phyloP scores from a whole-genome alignment of 2,329 filamentous ascomycete species.

The Ophiostoma quercus region DNA sequence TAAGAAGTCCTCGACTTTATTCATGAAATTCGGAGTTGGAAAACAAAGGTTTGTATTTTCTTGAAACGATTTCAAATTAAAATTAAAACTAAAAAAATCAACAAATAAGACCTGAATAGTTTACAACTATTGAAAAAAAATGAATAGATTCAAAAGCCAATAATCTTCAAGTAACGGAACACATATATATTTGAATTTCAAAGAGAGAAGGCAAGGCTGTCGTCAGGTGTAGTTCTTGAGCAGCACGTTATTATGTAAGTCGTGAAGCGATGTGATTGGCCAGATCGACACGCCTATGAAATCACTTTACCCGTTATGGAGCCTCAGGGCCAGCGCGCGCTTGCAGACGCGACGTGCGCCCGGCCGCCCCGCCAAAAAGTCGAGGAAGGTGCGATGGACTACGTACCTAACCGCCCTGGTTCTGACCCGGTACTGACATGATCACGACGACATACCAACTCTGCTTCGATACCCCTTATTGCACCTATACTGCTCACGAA shows the following conservation, averaged over 20 bases:
- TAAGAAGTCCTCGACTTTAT: too few relatives aligned
- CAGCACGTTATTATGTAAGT: background rate
- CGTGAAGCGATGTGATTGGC: background rate
- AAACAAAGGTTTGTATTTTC: too few relatives aligned
- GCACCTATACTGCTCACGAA: background rate
- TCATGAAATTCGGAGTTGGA: too few relatives aligned
- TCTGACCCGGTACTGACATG: background rate
- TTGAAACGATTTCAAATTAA: too few relatives aligned
- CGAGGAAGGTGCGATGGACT: background rate
- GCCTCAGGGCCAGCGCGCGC: background rate
- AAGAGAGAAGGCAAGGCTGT: background rate
- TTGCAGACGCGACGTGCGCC: background rate
- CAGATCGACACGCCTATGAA: background rate
- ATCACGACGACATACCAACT: background rate
- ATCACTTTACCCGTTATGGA: background rate
- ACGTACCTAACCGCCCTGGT: background rate
- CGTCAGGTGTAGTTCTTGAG: background rate
- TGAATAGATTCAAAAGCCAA: too few relatives aligned
- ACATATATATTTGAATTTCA: background rate
- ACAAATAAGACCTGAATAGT: too few relatives aligned
- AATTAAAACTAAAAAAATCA: too few relatives aligned
- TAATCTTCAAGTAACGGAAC: background rate
- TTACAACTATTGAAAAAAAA: too few relatives aligned
- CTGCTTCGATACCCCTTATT: background rate
- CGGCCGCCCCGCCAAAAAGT: conserved; percentile 13